These are phyloP conservation scores for Penicillium sp. DNA, from an alignment of 2,329 filamentous ascomycete genomes.

Conservation along the genomic window DNA sequence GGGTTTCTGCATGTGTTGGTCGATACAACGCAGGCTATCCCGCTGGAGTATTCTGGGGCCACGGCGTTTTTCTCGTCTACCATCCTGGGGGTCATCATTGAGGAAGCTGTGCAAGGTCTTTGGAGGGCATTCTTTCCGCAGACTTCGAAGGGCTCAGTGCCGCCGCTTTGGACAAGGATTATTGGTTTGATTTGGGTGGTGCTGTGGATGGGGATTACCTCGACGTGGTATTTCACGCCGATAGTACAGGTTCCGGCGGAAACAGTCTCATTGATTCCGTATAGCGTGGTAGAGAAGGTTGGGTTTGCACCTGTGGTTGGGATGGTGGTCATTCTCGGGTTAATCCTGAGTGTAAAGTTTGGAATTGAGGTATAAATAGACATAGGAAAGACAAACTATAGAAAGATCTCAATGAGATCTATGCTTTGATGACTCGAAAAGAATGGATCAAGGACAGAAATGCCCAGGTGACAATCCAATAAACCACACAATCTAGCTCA, in stretches of 20 bases:
- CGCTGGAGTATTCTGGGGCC: slow-evolving; percentile 13
- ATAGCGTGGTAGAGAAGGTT: slow-evolving; percentile 4
- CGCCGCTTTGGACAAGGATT: slow-evolving; percentile 1
- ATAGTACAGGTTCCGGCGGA: slow-evolving; percentile 5
- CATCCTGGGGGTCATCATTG: slow-evolving; percentile 25
- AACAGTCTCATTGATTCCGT: slow-evolving; percentile 6
- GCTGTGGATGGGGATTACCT: slow-evolving; percentile 7
- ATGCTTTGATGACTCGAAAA: too few relatives aligned
- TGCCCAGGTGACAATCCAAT: too few relatives aligned
- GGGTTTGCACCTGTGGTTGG: neutral
- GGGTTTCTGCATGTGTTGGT: slow-evolving; percentile 20
- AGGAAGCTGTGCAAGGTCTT: slow-evolving; percentile 23
- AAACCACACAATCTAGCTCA: too few relatives aligned
- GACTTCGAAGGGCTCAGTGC: neutral
- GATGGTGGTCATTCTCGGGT: too few relatives aligned
- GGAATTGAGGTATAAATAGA: too few relatives aligned
- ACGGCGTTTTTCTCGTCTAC: slow-evolving; percentile 23
- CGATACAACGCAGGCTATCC: slow-evolving; percentile 15
- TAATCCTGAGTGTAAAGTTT: too few relatives aligned
- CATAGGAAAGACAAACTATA: too few relatives aligned
- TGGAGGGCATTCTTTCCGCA: slow-evolving; percentile 10
- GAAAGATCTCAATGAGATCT: too few relatives aligned
- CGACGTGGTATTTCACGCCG: slow-evolving; percentile 10
- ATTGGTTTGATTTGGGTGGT: slow-evolving; percentile 5
- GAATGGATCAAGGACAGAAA: too few relatives aligned